phyloP scores from a whole-genome alignment of 164 flowering plant species.

The Cinnamomum micranthum region DNA sequence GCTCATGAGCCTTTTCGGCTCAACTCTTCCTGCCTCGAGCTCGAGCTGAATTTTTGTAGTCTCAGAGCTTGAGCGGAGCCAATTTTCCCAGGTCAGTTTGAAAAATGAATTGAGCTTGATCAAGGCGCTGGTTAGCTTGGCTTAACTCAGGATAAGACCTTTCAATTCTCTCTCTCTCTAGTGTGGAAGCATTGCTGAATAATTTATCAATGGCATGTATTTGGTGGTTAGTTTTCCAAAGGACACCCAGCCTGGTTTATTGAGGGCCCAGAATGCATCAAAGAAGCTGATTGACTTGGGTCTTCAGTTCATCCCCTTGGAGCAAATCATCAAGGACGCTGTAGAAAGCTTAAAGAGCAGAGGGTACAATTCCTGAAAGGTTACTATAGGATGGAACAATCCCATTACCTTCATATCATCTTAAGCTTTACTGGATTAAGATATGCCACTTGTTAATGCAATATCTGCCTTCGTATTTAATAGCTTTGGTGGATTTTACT shows the following conservation, averaged over 20 bases:
- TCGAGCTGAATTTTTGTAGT: too few relatives aligned
- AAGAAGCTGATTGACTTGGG: slow-evolving; percentile 85
- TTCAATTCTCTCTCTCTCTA: too few relatives aligned
- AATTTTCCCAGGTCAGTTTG: too few relatives aligned
- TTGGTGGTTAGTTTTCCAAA: slow-evolving; percentile 44
- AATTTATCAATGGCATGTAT: background rate
- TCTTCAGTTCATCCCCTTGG: slow-evolving; percentile 68
- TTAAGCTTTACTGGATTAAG: background rate
- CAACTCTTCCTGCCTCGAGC: too few relatives aligned
- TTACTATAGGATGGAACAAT: background rate
- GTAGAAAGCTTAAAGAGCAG: slow-evolving; percentile 69
- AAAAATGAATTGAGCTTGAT: too few relatives aligned
- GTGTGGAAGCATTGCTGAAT: background rate
- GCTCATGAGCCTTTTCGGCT: too few relatives aligned
- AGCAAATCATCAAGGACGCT: slow-evolving; percentile 78
- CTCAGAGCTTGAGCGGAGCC: too few relatives aligned
- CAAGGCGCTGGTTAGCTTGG: too few relatives aligned
- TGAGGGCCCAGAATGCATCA: slow-evolving; percentile 48
- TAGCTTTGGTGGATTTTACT: background rate
- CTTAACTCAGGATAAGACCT: too few relatives aligned
- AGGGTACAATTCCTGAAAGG: slow-evolving; percentile 53
- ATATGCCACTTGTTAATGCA: background rate
- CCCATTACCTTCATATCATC: background rate
- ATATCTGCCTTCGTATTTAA: too few relatives aligned
- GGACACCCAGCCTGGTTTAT: slow-evolving; percentile 77